Percentiles rank a stretch among this genome's conserved stretches.
phyloP scores from a whole-genome alignment of 345 rosid genomes.

The Boechera stricta region DNA sequence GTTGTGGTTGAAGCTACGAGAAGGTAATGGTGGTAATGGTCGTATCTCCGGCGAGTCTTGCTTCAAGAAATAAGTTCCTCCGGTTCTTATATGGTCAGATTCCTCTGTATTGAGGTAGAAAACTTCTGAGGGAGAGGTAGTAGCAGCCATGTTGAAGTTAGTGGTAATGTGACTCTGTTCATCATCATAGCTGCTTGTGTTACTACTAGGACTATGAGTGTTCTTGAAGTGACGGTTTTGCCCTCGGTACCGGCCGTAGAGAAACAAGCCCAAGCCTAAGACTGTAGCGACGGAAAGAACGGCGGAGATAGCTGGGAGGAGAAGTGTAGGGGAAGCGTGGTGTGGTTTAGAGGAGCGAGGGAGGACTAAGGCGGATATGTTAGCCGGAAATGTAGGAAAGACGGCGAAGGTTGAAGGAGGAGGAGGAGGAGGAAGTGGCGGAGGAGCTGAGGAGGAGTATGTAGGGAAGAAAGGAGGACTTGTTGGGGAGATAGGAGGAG shows the following conservation, averaged over 20 bases:
- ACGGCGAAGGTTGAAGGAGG: slow-evolving; percentile 63
- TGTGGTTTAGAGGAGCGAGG: slow-evolving; percentile 62
- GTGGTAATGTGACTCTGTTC: slow-evolving; percentile 34
- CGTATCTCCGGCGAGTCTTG: slow-evolving; percentile 89
- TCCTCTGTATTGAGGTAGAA: slow-evolving; percentile 57
- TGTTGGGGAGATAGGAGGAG: slow-evolving; percentile 51
- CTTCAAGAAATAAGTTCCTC: slow-evolving; percentile 52
- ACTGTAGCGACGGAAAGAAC: slow-evolving; percentile 50
- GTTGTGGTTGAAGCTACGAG: slow-evolving; percentile 53
- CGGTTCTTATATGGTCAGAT: slow-evolving; percentile 41
- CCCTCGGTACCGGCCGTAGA: slow-evolving; percentile 61
- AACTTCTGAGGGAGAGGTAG: slow-evolving; percentile 68
- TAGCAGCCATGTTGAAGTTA: slow-evolving; percentile 55
- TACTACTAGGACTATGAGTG: slow-evolving; percentile 6
- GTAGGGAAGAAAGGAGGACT: slow-evolving; percentile 74
- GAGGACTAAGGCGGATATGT: slow-evolving; percentile 79
- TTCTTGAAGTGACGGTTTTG: slow-evolving; percentile 35
- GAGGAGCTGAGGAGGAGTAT: slow-evolving; percentile 38
- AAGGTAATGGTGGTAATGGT: slow-evolving; percentile 81
- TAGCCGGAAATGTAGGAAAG: slow-evolving; percentile 87
- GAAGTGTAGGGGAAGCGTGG: slow-evolving; percentile 52
- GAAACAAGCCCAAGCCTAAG: slow-evolving; percentile 43
- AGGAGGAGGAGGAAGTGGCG: slow-evolving; percentile 73
- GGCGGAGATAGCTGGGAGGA: slow-evolving; percentile 57
- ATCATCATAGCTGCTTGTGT: slow-evolving; percentile 31